phyloP scores from a whole-genome alignment of 306 rosid species.

The Prunus campanulata region DNA sequence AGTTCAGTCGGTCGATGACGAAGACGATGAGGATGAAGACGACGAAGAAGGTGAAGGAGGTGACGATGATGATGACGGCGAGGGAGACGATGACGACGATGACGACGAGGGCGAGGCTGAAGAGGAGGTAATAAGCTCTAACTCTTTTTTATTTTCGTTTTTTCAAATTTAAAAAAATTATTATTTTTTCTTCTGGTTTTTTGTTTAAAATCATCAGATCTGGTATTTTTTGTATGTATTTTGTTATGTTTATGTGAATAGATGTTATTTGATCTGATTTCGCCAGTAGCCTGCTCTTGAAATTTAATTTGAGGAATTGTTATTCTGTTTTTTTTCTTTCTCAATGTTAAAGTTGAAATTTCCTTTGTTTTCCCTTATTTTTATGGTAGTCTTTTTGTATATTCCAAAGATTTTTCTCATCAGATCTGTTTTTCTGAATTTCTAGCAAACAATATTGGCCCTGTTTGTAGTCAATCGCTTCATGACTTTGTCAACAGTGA shows the following conservation, averaged over 20 bases:
- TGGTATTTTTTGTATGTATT: neutral
- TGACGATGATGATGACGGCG: constrained; percentile 28
- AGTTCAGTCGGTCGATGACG: constrained; percentile 37
- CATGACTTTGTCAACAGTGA: neutral
- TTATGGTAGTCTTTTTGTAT: neutral
- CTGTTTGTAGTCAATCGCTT: neutral
- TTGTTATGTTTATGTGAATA: neutral
- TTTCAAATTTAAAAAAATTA: neutral
- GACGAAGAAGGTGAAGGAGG: constrained; percentile 36
- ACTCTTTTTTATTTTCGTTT: no score
- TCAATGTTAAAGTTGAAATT: neutral
- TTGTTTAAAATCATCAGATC: constrained; percentile 7
- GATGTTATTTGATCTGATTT: neutral
- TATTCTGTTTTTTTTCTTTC: no score
- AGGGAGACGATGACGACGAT: constrained; percentile 42
- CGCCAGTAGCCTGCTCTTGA: neutral
- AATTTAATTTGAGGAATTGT: neutral
- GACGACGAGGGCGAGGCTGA: constrained; percentile 50
- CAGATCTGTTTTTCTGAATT: constrained; percentile 9
- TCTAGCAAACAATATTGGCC: neutral
- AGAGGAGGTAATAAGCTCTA: constrained; percentile 26
- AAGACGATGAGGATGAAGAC: constrained; percentile 41
- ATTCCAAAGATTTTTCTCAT: neutral
- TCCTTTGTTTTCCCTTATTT: neutral
- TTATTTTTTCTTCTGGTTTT: neutral